Base-by-base conservation (phyloP, 352 stramenopile genomes). In the Pythium diclinum region DNA sequence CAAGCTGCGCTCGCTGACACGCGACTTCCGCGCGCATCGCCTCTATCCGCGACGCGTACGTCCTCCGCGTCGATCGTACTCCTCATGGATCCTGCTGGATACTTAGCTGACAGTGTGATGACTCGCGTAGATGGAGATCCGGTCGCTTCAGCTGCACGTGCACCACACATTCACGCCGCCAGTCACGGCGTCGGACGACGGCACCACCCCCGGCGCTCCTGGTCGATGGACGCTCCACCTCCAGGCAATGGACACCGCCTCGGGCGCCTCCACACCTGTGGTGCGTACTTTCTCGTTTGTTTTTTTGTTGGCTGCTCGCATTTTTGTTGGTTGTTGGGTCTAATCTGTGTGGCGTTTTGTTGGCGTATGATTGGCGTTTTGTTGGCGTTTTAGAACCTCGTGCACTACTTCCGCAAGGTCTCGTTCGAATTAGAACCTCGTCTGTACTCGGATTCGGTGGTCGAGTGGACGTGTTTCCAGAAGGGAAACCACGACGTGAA, bases 391-490 rank as follows among this genome's bases (percentile, higher is more conserved):
- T 53, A 92, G 83, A 91, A 84, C 75, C 87, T 92, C 59, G 85
- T 83, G 13, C 87, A 72, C 59, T 88, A 88, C 67, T 92, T 92
- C 54, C 78, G 83, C 38, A 92, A 92, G 63, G 73, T 72, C 25
- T 85, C 80, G 34, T 88, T 92, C 49, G 79, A 91, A 59, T 59
- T 92, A 38, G 79, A 89, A 40, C 79, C 83, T 36, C 81, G 79
- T 19, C 44, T 89, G 42, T 89, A 91, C 68, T 74, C 75, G 6
- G 83, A 91, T 61, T 78, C 84, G 34, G 73, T 87, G 55, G 79
- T 91, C 55, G 81, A 92, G 81, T 92, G 83, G 83, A 89, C 81
- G 51, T 89, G 81, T 57, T 92, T 89, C 59, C 81, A 90, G 64
- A 89, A 89, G 61, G 72, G 72, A 3, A 82, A 72, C 59, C 75